Evolutionary conservation across 768 basidiomycete species (phyloP).

Genomic region (Boletus rubroflammeus): DNA sequence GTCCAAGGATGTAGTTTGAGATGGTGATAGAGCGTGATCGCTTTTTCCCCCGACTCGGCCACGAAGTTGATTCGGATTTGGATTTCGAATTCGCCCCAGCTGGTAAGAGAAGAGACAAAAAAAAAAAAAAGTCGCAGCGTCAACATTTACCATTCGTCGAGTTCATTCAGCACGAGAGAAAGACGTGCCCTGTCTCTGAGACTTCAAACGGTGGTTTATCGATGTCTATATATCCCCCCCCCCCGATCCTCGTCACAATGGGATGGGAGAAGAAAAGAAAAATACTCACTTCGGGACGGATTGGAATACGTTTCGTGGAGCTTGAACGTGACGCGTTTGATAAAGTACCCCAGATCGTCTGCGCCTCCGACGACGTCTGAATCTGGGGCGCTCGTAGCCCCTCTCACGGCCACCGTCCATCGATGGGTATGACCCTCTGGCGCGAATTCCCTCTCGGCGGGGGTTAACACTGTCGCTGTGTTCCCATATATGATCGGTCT

Average conservation of each 20-base stretch:
- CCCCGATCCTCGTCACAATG: too few relatives aligned
- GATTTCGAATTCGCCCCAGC: conserved; percentile 99
- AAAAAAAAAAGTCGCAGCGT: too few relatives aligned
- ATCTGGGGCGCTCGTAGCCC: conserved; percentile 71
- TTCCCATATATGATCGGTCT: conserved; percentile 97
- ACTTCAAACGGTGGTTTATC: conserved; percentile 95
- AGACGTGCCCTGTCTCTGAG: conserved; percentile 83
- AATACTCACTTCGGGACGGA: conserved; percentile 74
- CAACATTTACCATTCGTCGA: neutral
- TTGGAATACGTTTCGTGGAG: conserved; percentile 95
- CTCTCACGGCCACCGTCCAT: conserved; percentile 95
- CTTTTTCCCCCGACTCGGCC: conserved; percentile 86
- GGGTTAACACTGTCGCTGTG: conserved; percentile 73
- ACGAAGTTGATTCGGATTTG: conserved; percentile 89
- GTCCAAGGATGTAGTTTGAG: conserved; percentile 95
- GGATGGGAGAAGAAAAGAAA: neutral
- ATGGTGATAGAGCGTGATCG: conserved; percentile 83
- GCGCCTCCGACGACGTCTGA: conserved; percentile 82
- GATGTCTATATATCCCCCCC: conserved; percentile 52
- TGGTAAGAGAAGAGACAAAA: conserved; percentile 30
- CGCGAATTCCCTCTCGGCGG: conserved; percentile 59
- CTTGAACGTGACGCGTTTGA: conserved; percentile 96
- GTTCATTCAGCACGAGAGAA: too few relatives aligned
- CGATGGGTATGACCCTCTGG: conserved; percentile 84
- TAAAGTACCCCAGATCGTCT: conserved; percentile 86